These are phyloP conservation scores for Secale cereale DNA, from an alignment of 176 grass and related monocot genomes.

Conservation along the genomic window DNA sequence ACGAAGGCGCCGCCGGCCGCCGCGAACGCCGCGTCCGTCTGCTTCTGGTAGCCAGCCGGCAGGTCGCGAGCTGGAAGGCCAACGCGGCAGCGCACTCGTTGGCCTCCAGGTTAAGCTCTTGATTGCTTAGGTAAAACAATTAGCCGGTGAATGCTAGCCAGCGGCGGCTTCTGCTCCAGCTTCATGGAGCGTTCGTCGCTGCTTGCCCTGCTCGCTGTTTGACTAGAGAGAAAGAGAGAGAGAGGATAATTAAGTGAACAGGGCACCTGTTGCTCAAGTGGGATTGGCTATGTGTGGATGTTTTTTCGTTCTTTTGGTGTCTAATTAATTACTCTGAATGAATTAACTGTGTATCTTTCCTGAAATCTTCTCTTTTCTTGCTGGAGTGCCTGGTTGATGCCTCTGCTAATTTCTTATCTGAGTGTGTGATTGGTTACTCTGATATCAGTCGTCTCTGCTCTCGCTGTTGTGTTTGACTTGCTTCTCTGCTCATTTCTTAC, in stretches of 20 bases:
- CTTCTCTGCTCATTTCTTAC: too few species aligned
- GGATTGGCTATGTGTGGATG: not conserved
- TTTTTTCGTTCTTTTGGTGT: constrained; percentile 1
- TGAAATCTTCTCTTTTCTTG: not conserved
- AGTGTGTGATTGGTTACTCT: too few species aligned
- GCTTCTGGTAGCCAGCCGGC: constrained; percentile 37
- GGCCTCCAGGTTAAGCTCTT: constrained; percentile 11
- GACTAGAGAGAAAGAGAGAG: not conserved
- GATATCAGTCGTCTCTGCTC: too few species aligned
- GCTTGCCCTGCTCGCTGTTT: constrained; percentile 5
- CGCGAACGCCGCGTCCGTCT: constrained; percentile 18
- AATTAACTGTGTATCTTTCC: constrained; percentile 8
- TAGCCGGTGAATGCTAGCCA: not conserved
- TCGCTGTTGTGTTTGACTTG: too few species aligned
- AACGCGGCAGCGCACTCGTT: constrained; percentile 5
- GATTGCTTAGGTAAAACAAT: constrained; percentile 13
- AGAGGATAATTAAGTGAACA: not conserved
- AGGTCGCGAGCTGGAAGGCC: not conserved
- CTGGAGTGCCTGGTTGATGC: too few species aligned
- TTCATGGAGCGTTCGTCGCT: not conserved
- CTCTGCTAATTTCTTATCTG: too few species aligned
- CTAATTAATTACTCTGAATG: not conserved
- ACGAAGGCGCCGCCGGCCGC: not conserved
- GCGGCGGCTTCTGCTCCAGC: not conserved
- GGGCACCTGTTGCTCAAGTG: not conserved